Evolutionary conservation across 1,284 basidiomycete species (phyloP).

Genomic region (Lentinula novae-zelandiae): DNA sequence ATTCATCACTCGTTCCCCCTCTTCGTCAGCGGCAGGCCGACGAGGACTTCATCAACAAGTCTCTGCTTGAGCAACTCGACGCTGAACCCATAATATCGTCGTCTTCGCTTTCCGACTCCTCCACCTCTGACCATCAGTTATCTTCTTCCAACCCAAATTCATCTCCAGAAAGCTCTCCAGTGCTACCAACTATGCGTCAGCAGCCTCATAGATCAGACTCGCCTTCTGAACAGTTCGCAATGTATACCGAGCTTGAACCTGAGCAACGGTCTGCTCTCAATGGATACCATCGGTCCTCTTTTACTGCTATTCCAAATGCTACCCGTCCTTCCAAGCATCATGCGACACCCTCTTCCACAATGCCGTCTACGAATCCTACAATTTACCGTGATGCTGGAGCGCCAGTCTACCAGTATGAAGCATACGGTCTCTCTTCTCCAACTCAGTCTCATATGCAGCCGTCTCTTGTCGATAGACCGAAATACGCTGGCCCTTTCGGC

Average conservation of each 20-base stretch:
- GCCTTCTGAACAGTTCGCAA: conserved; percentile 27
- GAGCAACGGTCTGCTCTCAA: conserved; percentile 2
- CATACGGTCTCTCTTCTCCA: conserved; percentile 34
- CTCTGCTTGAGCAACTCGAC: conserved; percentile 74
- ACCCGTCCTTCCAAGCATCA: conserved; percentile 34
- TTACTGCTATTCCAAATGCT: conserved; percentile 34
- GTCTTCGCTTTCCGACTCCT: conserved; percentile 27
- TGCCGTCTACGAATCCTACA: conserved; percentile 7
- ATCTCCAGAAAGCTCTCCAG: conserved; percentile 53
- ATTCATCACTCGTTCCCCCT: conserved; percentile 41
- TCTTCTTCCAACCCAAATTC: conserved; percentile 41
- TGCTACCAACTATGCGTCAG: conserved; percentile 47
- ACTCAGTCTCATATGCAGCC: conserved; percentile 31
- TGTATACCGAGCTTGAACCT: conserved; percentile 4
- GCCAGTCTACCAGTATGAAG: conserved; percentile 28
- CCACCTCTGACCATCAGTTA: conserved; percentile 49
- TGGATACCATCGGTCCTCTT: conserved; percentile 21
- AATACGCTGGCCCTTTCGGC: conserved; percentile 24
- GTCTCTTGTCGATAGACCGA: conserved; percentile 27
- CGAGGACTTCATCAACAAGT: conserved; percentile 82
- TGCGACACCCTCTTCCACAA: conserved; percentile 21
- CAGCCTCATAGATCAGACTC: conserved; percentile 48
- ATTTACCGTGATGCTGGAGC: conserved; percentile 16
- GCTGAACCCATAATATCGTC: conserved; percentile 49
- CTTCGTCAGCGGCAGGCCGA: conserved; percentile 38